Base-by-base conservation (phyloP, 192 early-diverging fungal genomes). In the Globomyces pollinis-pini region DNA sequence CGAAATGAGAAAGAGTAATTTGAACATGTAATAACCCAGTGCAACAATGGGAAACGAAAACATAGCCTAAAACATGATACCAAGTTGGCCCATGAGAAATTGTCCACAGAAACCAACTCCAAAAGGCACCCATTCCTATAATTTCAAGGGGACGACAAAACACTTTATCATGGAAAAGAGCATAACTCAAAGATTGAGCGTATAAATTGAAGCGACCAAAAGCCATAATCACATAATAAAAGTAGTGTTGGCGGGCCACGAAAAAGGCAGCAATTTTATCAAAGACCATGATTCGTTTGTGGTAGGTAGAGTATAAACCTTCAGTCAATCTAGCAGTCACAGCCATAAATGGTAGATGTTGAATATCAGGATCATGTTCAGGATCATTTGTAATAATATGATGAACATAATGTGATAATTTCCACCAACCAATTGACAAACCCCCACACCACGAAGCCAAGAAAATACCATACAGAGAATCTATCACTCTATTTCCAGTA, bases 301-400 rank as follows among this genome's bases (percentile, higher is more conserved):
- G 90, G 74, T 90, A 98, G 21, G 86, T 81, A 18, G 95, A 98
- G 70, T 89, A 93, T 30, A 94, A 64, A 60, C 79, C 85, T 57
- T 87, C 67, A 58, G 91, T 84, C 63, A 94, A 82, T 24, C 80
- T 70, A 32, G 86, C 83, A 12, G 88, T 84, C 26, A 98, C 72
- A 4, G 95, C 93, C 63, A 95, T 82, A 76, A 98, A 95, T 34
- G 95, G 95, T 71, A 98, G 61, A 65, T 95, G 95, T 73, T 98
- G 95, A 65, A 98, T 94, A 68, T 98, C 93, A 0, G 95, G 95
- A 71, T 98, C 95, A 75, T 98, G 84, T 66, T 89, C 86, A 8
- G 87, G 84, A 66, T 93, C 76, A 76, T 98, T 98, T 54, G 95
- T 94, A 43, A 93, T 79, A 41, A 95, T 90, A 74, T 98, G 95